phyloP scores from a whole-genome alignment of 169 alveolate species.

The Perkinsus olseni region DNA sequence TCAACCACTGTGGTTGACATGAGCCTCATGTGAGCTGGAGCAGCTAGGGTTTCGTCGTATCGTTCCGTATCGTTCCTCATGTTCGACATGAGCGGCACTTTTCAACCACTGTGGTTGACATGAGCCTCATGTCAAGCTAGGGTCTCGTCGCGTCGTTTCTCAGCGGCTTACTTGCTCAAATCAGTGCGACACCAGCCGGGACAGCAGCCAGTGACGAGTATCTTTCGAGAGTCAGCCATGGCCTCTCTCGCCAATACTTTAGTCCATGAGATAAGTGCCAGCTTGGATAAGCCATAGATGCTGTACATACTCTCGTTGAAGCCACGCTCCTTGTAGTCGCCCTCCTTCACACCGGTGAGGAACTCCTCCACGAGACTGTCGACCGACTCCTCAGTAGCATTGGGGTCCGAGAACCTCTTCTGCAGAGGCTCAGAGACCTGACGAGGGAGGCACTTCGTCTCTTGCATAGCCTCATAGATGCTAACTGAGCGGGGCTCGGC shows the following conservation, averaged over 20 bases:
- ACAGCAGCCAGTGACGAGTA: neutral
- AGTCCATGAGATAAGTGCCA: neutral
- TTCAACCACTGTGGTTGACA: no score
- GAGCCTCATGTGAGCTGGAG: no score
- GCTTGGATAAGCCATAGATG: neutral
- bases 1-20: no score
- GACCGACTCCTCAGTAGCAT: no score
- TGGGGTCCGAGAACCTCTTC: no score
- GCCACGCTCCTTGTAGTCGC: neutral
- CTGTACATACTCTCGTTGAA: neutral
- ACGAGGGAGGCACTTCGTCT: neutral
- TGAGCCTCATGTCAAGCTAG: no score
- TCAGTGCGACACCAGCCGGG: neutral
- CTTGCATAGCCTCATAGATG: neutral
- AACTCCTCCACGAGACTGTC: neutral
- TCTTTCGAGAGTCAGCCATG: neutral
- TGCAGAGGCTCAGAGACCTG: no score
- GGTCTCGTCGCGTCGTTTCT: no score
- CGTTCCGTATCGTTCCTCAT: no score
- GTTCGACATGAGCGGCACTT: no score
- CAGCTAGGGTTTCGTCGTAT: no score
- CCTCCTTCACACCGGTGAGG: neutral
- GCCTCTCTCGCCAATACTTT: neutral
- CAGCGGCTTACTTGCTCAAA: neutral
- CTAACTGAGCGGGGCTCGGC: neutral